Evolutionary conservation across 768 basidiomycete species (phyloP), one percentile per base, ranked within the genome.

Genomic region (Mycena haematopus): DNA sequence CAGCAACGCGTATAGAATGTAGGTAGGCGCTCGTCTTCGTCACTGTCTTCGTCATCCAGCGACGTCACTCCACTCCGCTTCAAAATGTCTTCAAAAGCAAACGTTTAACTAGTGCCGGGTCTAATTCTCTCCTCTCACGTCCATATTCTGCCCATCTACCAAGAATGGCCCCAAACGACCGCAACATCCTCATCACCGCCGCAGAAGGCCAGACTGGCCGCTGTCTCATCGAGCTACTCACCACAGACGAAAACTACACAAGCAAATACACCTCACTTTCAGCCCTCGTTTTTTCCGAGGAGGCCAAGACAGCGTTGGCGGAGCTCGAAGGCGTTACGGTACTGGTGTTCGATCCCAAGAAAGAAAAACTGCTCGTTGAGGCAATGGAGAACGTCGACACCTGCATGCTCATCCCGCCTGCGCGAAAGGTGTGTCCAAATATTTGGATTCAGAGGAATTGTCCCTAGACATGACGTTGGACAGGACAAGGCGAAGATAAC

Each of bases 161-260:
- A 44, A 44, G 42, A 17, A 44, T 44, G 42, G 42, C 42, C 21
- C 45, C 55, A 44, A 45, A 46, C 46, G 45, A 56, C 56, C 70
- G 70, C 65, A 70, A 68, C 21, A 58, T 75, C 60, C 65, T 62
- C 68, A 65, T 76, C 60, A 74, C 73, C 21, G 63, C 73, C 44
- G 72, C 68, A 33, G 72, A 75, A 24, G 75, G 73, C 61, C 72
- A 76, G 68, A 75, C 70, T 25, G 72, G 70, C 38, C 70, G 66
- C 45, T 70, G 70, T 63, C 60, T 76, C 56, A 61, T 66, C 46
- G 73, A 76, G 46, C 22, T 46, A 25, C 45, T 46, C 45, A 24
- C 22, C 22, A 46, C 45, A 22, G 45, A 46, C 17, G 22, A 49
- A 24, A 35, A 57, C 35, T 57, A 49, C 33, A 49, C 35, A 24